Evolutionary conservation across 169 alveolate species (phyloP), one percentile per base, ranked within the genome.

Genomic region (Cryptosporidium felis): DNA sequence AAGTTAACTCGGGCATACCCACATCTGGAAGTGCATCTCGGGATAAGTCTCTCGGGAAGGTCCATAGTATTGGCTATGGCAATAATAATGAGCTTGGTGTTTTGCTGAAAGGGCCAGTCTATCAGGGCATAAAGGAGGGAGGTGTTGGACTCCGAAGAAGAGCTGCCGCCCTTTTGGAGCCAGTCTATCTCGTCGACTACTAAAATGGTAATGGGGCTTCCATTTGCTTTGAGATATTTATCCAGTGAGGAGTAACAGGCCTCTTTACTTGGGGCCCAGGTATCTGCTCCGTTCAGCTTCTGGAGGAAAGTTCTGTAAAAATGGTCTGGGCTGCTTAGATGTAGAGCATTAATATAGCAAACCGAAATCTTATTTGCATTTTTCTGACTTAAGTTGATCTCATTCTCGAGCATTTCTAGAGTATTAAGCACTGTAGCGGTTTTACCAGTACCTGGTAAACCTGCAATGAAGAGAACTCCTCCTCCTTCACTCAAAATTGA

Each of bases 361-460:
- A 62, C 85, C 60, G 79, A 88, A 85, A 36, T 61, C 42, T 12
- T 34, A 23, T 80, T 80, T 53, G 47, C 51, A 36, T n/a, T 47
- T 42, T 47, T 62, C 21, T 56, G 36, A 23, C 21, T 88, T n/a
- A 32, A 62, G 63, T 40, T 82, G 23, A 21, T 12, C 40, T 62
- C 60, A 16, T 51, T 58, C 61, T 81, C 79, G 12, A 89, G 80
- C 32, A 80, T 74, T 30, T 82, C 88, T 18, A 91, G 60, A 1
- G 90, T 81, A 53, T 53, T 74, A 16, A 74, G 41, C 12, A 74
- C 85, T 1, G 94, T 91, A 9, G 94, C 94, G 36, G 94, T 91
- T 59, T 91, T 91, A 30, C 94, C 94, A 0, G 94, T 91, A 21
- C 94, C 94, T 49, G 94, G 94, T 89, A 91, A 81, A 10, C 94